Base-by-base conservation (phyloP, 2,329 filamentous ascomycete species). In the Microdochium nivale region DNA sequence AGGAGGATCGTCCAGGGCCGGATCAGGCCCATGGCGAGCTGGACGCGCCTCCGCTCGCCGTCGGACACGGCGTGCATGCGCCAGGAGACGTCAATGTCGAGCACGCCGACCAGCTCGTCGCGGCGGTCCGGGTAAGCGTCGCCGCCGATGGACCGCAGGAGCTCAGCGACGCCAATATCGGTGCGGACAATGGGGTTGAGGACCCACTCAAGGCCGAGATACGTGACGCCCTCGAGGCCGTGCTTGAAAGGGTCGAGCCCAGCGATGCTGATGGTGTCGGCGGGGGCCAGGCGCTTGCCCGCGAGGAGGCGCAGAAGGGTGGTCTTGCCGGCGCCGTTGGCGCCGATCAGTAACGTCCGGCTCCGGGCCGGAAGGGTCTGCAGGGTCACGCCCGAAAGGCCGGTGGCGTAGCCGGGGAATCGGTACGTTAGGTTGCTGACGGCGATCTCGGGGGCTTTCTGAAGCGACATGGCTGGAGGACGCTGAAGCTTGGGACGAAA, bases 191-290 rank as follows among this genome's bases (percentile, higher is more conserved):
- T 95, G 48, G 88, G 89, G 74, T 97, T 97, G 10, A 99, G 80
- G 2, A 97, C 94, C 94, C 94, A 99, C 76, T 99, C 94, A 0
- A 96, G 82, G 1, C 94, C 94, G 8, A 99, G 86, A 70, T 99
- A 99, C 23, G 92, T 97, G 30, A 99, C 92, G 55, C 94, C 94
- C 70, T 96, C 88, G 25, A 96, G 82, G 11, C 86, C 83, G 33
- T 90, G 80, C 67, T 89, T 87, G 80, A 99, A 99, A 9, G 94
- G 94, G 70, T 99, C 94, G 48, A 89, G 82, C 56, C 88, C 89
- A 48, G 82, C 86, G 55, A 99, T 85, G 62, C 73, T 75, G 67
- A 99, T 88, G 57, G 84, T 83, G 64, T 79, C 75, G 50, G 75
- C 72, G 0, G 94, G 92, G 1, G 92, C 87, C 62, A 99, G 88